Evolutionary conservation across 306 rosid species (phyloP), one percentile per base, ranked within the genome.

Genomic region (Glycyrrhiza uralensis): DNA sequence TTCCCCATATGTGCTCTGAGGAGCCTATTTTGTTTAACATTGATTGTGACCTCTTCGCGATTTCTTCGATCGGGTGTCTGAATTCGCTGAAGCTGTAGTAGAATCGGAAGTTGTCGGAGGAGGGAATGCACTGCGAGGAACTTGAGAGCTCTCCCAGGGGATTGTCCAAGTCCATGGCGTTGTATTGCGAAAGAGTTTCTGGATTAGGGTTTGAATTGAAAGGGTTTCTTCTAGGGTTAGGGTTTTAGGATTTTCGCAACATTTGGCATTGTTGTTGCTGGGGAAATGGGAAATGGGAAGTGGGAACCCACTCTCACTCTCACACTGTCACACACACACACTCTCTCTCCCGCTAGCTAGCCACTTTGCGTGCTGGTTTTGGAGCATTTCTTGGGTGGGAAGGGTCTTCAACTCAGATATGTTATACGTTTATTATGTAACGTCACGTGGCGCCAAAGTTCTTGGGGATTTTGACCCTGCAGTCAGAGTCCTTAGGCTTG

Each of bases 61-160:
- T 81, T 72, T 83, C 71, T 13, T 71, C 84, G 9, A 86, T 61
- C 0, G 96, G 93, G 51, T 15, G 61, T 30, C 73, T 79, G 85
- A 94, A 94, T 55, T 94, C 90, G 24, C 67, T 79, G 80, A 89
- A 84, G 81, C 84, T 94, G 82, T 64, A 61, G 77, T 70, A 88
- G 69, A 79, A 91, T 62, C 88, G 90, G 75, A 87, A 94, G 85
- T 89, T 90, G 44, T 82, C 76, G 22, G 64, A 75, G 5, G 92
- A 71, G 7, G 97, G 96, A 4, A 94, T 64, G 80, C 72, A 74
- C 2, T 81, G 86, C 9, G 95, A 84, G 51, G 90, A 86, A 28
- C 39, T 77, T 2, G 90, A 68, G 35, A 91, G 91, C 36, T 81
- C 74, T 19, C 84, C 32, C 5, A 90, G 49, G 22, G 7, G 36